A percentile compares a stretch with the other conserved stretches of the same genome.
Conservation (phyloP, 2,329 filamentous ascomycete species). For the Beauveria sp. region DNA sequence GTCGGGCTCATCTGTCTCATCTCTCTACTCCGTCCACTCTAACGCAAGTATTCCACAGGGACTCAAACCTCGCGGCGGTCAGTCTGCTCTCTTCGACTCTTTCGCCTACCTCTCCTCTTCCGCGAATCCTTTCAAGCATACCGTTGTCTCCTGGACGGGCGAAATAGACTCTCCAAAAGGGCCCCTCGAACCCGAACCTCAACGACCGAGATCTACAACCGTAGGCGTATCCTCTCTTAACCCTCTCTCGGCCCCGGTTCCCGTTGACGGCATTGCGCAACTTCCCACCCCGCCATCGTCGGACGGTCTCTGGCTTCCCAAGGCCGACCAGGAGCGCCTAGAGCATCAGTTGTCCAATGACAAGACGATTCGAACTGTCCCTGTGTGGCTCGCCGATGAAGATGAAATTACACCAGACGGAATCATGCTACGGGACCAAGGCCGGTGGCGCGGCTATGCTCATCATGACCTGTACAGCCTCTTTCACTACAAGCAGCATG, state of each 20-base stretch:
- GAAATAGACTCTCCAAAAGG: conserved; percentile 58
- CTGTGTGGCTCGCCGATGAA: conserved; percentile 83
- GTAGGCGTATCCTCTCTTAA: conserved; percentile 53
- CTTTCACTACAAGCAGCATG: conserved; percentile 94
- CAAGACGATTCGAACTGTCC: conserved; percentile 69
- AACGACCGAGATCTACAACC: conserved; percentile 35
- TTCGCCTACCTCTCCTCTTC: conserved; percentile 83
- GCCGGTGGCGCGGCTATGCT: conserved; percentile 80
- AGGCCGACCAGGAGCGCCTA: conserved; percentile 62
- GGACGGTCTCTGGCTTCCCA: conserved; percentile 64
- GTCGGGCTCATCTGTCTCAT: no score
- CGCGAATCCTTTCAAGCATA: conserved; percentile 81
- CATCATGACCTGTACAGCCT: conserved; percentile 88
- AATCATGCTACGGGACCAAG: conserved; percentile 71
- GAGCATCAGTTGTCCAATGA: conserved; percentile 67
- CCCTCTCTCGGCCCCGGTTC: conserved; percentile 71
- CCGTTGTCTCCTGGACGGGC: conserved; percentile 89
- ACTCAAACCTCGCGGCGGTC: conserved; percentile 70
- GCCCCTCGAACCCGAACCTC: conserved; percentile 38
- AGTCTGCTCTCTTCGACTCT: conserved; percentile 87
- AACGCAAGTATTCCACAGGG: conserved; percentile 40
- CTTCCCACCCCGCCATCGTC: conserved; percentile 48
- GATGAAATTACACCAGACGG: conserved; percentile 59
- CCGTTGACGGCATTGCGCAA: conserved; percentile 55
- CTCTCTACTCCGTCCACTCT: not conserved